Evolutionary conservation across 768 basidiomycete genomes (phyloP).

Genomic region (Pisolithus microcarpus): DNA sequence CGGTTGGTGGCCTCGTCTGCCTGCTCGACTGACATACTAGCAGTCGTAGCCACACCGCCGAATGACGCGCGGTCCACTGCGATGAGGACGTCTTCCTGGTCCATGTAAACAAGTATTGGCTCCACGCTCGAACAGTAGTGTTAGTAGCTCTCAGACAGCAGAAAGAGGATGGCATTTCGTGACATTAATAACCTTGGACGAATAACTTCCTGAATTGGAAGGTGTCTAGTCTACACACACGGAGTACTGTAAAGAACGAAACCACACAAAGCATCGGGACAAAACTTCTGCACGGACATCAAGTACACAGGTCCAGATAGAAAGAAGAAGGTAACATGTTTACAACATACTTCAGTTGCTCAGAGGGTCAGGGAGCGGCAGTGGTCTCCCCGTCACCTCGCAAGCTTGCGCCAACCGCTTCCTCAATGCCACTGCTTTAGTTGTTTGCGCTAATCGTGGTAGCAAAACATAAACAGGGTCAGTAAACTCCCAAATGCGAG

Average conservation of each 20-base stretch:
- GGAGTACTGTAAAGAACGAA: no score
- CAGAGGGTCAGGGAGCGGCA: slow-evolving; percentile 30
- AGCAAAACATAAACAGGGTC: background rate
- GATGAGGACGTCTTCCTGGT: no score
- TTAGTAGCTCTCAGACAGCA: no score
- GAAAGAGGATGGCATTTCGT: no score
- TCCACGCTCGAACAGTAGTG: no score
- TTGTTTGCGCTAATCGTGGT: slow-evolving; percentile 40
- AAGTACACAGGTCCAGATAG: background rate
- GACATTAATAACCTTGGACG: no score
- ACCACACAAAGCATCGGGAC: no score
- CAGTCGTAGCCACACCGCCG: no score
- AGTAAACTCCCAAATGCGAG: background rate
- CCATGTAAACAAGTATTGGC: no score
- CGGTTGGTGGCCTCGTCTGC: slow-evolving; percentile 9
- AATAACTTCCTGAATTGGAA: no score
- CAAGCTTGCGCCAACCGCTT: slow-evolving; percentile 42
- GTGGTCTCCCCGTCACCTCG: slow-evolving; percentile 37
- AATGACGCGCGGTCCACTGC: no score
- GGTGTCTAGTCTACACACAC: no score
- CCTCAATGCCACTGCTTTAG: slow-evolving; percentile 40
- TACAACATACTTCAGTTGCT: background rate
- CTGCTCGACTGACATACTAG: background rate
- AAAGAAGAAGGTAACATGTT: background rate
- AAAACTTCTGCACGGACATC: background rate